Evolutionary conservation across 768 basidiomycete genomes (phyloP).

Genomic region (Hysterangium stoloniferum): DNA sequence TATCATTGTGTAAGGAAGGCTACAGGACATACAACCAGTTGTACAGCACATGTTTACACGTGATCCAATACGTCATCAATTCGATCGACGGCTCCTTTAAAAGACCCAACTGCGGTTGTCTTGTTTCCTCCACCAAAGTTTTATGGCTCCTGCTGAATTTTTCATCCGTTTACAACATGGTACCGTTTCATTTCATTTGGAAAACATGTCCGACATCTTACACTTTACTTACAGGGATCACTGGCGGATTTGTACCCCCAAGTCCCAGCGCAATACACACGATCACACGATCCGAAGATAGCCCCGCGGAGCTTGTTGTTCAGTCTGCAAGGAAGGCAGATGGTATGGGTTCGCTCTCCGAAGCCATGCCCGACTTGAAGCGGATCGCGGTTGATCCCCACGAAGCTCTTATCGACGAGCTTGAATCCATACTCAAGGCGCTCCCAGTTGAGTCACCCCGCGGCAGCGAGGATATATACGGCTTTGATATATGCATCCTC

Average conservation of each 20-base stretch:
- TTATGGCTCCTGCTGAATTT: slow-evolving; percentile 1
- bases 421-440: slow-evolving; percentile 49
- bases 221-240: slow-evolving; percentile 45
- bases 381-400: slow-evolving; percentile 25
- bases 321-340: slow-evolving; percentile 38
- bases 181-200: background rate
- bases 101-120: background rate
- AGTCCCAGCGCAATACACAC: slow-evolving; percentile 48
- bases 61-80: too few species aligned
- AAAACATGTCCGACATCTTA: background rate
- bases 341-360: slow-evolving; percentile 38
- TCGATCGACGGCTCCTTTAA: background rate
- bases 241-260: slow-evolving; percentile 69
- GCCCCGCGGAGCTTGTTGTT: slow-evolving; percentile 35
- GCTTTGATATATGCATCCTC: slow-evolving; percentile 25
- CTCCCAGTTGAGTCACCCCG: slow-evolving; percentile 50
- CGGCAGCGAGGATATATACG: slow-evolving; percentile 68
- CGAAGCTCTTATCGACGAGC: slow-evolving; percentile 42
- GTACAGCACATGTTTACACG: too few species aligned
- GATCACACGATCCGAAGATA: slow-evolving; percentile 35
- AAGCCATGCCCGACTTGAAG: slow-evolving; percentile 32
- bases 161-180: slow-evolving; percentile 5
- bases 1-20: too few species aligned
- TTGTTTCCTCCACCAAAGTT: background rate
- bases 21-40: too few species aligned